Evolutionary conservation across 305 asterid species (phyloP).

Genomic region (Fraxinus sp.): DNA sequence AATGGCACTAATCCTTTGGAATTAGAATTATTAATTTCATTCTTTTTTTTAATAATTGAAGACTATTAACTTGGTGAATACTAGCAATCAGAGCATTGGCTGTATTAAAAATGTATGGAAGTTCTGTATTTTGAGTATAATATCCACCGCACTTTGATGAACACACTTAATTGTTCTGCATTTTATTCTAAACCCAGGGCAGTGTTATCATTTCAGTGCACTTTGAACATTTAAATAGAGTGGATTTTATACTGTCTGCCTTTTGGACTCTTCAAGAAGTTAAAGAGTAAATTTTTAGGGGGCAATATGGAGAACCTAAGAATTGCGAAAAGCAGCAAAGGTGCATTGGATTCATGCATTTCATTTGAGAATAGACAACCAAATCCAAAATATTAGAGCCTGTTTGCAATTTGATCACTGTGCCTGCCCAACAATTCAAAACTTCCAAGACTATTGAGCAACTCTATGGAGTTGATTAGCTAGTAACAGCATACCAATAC

Average conservation of each 20-base stretch:
- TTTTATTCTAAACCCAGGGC: not conserved
- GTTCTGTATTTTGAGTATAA: not conserved
- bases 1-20: not conserved
- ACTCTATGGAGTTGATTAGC: not conserved
- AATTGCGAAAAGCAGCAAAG: not conserved
- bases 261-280: not conserved
- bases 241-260: not conserved
- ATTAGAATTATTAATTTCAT: not conserved
- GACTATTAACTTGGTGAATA: not conserved
- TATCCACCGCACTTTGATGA: not conserved
- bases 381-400: not conserved
- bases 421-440: not conserved
- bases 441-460: not conserved
- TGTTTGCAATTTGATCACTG: constrained; percentile 1
- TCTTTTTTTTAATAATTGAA: not conserved
- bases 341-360: not conserved
- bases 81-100: not conserved
- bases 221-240: not conserved
- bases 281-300: not conserved
- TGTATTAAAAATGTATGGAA: not conserved
- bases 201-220: not conserved
- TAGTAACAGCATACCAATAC: not conserved
- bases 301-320: not conserved
- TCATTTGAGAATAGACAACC: not conserved
- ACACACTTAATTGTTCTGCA: not conserved